Conservation (phyloP, 371 early-diverging fungal genomes). For the Blastocladiella emersonii region DNA sequence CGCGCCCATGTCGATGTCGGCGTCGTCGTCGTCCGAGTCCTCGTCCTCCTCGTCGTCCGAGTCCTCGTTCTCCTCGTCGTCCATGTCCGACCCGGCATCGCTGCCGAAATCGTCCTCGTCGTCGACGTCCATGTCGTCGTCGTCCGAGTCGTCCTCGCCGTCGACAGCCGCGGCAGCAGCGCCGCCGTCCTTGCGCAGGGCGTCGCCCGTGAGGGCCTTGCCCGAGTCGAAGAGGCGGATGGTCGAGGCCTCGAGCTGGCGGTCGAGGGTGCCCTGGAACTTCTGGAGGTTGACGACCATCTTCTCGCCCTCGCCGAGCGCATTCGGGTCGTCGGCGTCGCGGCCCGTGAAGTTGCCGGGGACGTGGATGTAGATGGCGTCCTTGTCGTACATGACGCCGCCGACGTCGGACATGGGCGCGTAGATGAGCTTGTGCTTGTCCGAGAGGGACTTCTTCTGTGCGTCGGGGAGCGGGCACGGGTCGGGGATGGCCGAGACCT, state of each 20-base stretch:
- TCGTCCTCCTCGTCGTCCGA: conserved; percentile 16
- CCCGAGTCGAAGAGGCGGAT: conserved; percentile 70
- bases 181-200: conserved; percentile 6
- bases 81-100: conserved; percentile 20
- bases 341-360: conserved; percentile 67
- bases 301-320: conserved; percentile 62
- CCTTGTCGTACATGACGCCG: conserved; percentile 95
- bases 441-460: conserved; percentile 70
- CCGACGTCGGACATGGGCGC: conserved; percentile 98
- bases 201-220: conserved; percentile 49
- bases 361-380: conserved; percentile 94
- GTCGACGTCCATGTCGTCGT: conserved; percentile 7
- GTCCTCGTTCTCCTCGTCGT: conserved; percentile 11
- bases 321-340: conserved; percentile 15
- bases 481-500: conserved; percentile 64
- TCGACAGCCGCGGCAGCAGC: conserved; percentile 22
- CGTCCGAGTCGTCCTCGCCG: conserved; percentile 8
- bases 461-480: conserved; percentile 92
- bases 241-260: conserved; percentile 57
- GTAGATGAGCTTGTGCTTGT: conserved; percentile 86
- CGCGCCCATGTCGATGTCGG: background rate
- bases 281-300: conserved; percentile 87
- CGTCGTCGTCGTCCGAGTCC: conserved; percentile 9
- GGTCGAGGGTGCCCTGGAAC: conserved; percentile 54
- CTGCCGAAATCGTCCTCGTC: conserved; percentile 21